A percentile compares a stretch with the other conserved stretches of the same genome.
These are phyloP conservation scores for Euphorbia peplus DNA, from an alignment of 345 rosid species.

Conservation along the genomic window DNA sequence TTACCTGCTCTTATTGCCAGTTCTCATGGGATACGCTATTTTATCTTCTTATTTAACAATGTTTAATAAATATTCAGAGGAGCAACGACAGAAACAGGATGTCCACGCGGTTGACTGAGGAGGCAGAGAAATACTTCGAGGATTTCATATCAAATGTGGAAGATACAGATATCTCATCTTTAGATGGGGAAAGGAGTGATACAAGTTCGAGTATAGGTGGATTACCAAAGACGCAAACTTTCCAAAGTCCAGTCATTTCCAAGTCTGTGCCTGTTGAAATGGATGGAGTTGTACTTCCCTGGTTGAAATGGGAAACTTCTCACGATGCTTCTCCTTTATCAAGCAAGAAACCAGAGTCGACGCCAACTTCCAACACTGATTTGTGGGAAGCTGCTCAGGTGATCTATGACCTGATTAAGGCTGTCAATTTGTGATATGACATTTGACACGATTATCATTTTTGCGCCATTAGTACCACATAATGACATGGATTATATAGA, in stretches of 20 bases:
- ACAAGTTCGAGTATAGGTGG: constrained; percentile 75
- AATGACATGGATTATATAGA: no score
- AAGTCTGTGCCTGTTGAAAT: constrained; percentile 53
- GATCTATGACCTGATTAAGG: constrained; percentile 17
- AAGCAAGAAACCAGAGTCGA: constrained; percentile 34
- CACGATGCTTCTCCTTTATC: constrained; percentile 47
- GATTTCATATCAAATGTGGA: constrained; percentile 87
- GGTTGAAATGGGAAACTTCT: constrained; percentile 93
- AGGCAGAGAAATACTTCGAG: constrained; percentile 83
- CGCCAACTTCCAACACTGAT: constrained; percentile 29
- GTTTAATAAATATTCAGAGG: constrained; percentile 37
- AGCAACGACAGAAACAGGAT: constrained; percentile 71
- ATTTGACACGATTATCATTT: no score
- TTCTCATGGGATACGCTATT: not conserved
- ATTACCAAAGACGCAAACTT: constrained; percentile 35
- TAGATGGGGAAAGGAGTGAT: constrained; percentile 92
- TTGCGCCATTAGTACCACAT: no score
- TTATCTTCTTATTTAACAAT: not conserved
- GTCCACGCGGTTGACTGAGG: constrained; percentile 73
- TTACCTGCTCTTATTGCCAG: constrained; percentile 14
- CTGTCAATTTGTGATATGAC: no score
- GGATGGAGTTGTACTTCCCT: constrained; percentile 89
- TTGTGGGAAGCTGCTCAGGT: constrained; percentile 45
- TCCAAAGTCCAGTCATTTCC: constrained; percentile 35
- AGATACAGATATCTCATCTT: constrained; percentile 89